Percentiles rank a stretch among this genome's conserved stretches.
Evolutionary conservation across 2,329 filamentous ascomycete genomes (phyloP).

Genomic region (Nemania serpens): DNA sequence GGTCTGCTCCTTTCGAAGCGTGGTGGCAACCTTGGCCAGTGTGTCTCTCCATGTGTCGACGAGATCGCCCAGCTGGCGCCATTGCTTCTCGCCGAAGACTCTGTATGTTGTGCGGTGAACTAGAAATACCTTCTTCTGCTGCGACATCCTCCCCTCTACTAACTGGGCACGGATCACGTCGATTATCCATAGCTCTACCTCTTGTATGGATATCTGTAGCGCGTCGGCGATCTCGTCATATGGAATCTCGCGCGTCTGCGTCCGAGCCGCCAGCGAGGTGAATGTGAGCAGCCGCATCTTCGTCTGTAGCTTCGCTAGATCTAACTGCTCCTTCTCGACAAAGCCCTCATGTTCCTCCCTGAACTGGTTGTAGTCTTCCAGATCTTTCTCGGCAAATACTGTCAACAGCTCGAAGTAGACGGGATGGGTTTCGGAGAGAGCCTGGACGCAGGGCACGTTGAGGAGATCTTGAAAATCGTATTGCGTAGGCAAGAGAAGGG

Average conservation of each 20-base stretch:
- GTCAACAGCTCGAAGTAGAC: slow-evolving; percentile 91
- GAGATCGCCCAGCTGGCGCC: slow-evolving; percentile 88
- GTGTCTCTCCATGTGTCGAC: slow-evolving; percentile 91
- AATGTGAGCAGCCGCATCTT: slow-evolving; percentile 98
- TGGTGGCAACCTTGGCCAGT: slow-evolving; percentile 75
- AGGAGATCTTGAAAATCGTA: slow-evolving; percentile 82
- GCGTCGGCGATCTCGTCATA: slow-evolving; percentile 85
- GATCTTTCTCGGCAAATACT: slow-evolving; percentile 90
- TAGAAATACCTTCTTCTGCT: slow-evolving; percentile 89
- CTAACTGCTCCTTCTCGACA: slow-evolving; percentile 74
- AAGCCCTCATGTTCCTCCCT: slow-evolving; percentile 87
- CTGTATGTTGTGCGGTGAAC: slow-evolving; percentile 96
- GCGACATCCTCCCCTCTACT: slow-evolving; percentile 94
- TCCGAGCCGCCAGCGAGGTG: slow-evolving; percentile 82
- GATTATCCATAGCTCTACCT: slow-evolving; percentile 98
- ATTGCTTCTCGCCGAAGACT: slow-evolving; percentile 97
- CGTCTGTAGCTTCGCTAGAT: slow-evolving; percentile 77
- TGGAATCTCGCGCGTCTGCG: slow-evolving; percentile 82
- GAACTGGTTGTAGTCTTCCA: slow-evolving; percentile 96
- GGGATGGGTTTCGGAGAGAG: slow-evolving; percentile 81
- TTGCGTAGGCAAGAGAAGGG: slow-evolving; percentile 57
- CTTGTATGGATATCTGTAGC: slow-evolving; percentile 78
- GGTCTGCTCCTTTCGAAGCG: slow-evolving; percentile 80
- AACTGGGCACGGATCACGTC: slow-evolving; percentile 95
- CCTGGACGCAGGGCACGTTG: slow-evolving; percentile 81